Percentiles rank a stretch among this genome's conserved stretches.
These are phyloP conservation scores for Podaxis sp. DNA, from an alignment of 768 basidiomycete genomes.

Conservation along the genomic window DNA sequence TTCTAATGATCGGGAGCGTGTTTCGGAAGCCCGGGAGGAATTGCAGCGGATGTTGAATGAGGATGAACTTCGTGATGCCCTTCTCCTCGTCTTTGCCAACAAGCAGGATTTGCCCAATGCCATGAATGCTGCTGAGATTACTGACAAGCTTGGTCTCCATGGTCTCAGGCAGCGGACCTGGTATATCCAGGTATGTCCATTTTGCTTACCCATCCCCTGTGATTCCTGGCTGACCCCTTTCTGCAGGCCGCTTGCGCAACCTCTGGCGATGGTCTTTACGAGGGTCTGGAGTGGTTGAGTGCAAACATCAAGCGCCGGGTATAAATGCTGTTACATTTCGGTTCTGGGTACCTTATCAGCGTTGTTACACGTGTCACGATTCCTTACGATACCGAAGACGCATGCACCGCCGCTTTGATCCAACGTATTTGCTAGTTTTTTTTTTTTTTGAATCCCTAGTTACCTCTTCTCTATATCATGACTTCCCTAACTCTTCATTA, in stretches of 20 bases:
- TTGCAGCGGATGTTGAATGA: constrained; percentile 99
- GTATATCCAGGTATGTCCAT: constrained; percentile 83
- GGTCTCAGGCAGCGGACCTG: constrained; percentile 96
- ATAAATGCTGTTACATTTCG: constrained; percentile 43
- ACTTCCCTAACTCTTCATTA: constrained; percentile 24
- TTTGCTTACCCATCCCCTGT: constrained; percentile 10
- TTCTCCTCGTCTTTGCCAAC: constrained; percentile 99
- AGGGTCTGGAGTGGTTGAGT: constrained; percentile 97
- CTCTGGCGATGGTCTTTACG: constrained; percentile 97
- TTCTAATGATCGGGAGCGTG: constrained; percentile 99
- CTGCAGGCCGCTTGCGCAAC: constrained; percentile 94
- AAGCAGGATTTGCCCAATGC: constrained; percentile 99
- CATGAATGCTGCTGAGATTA: constrained; percentile 99
- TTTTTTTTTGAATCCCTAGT: constrained; percentile 29
- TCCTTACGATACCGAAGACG: constrained; percentile 55
- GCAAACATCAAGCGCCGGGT: constrained; percentile 85
- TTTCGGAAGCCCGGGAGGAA: constrained; percentile 98
- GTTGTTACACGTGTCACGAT: constrained; percentile 55
- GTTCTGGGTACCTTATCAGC: constrained; percentile 47
- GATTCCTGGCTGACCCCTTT: constrained; percentile 12
- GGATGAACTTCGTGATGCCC: constrained; percentile 97
- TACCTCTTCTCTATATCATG: constrained; percentile 24
- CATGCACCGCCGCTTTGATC: constrained; percentile 37
- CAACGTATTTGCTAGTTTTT: constrained; percentile 30
- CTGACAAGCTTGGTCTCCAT: constrained; percentile 98